Base-by-base conservation (phyloP, 169 alveolate species). In the Plasmodium reichenowi region DNA sequence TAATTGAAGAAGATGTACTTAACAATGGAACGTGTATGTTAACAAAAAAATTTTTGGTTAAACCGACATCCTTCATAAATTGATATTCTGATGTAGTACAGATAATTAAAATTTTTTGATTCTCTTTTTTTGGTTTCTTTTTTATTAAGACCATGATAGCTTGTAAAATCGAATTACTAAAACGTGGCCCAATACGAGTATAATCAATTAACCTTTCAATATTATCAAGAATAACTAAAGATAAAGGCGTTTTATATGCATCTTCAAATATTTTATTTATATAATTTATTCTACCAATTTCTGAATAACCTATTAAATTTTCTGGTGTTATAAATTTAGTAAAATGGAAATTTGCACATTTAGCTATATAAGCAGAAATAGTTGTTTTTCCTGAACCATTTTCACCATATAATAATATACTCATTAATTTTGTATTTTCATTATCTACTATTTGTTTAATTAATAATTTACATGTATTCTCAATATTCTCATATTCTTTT, bases 301-400 rank as follows among this genome's bases (percentile, higher is more conserved):
- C 99, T 83, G 98, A 95, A 54, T 94, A 95, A 9, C 99, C 99
- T 60, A 99, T 98, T 89, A 96, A 98, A 62, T 97, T 95, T 83
- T 98, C 99, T 0, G 99, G 99, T 24, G 99, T 95, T 22, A 98
- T 96, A 45, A 98, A 94, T 93, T 98, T 98, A 32, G 98, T 98
- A 92, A 97, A 98, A 48, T 99, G 99, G 68, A 98, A 98, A 54
- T 96, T 97, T 63, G 99, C 96, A 17, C 96, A 96, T 62, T 96
- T 88, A 20, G 99, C 99, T 17, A 97, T 86, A 70, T 98, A 94
- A 2, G 99, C 99, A 5, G 99, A 99, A 63, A 98, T 87, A 7
- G 99, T 99, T 3, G 99, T 97, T 92, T 98, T 98, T 6, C 99
- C 99, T 74, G 98, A 89, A 0, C 99, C 99, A 17, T 95, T 93